A percentile compares a stretch with the other conserved stretches of the same genome.
These are phyloP conservation scores for Boletus rex-veris DNA, from an alignment of 768 basidiomycete species.

Conservation along the genomic window DNA sequence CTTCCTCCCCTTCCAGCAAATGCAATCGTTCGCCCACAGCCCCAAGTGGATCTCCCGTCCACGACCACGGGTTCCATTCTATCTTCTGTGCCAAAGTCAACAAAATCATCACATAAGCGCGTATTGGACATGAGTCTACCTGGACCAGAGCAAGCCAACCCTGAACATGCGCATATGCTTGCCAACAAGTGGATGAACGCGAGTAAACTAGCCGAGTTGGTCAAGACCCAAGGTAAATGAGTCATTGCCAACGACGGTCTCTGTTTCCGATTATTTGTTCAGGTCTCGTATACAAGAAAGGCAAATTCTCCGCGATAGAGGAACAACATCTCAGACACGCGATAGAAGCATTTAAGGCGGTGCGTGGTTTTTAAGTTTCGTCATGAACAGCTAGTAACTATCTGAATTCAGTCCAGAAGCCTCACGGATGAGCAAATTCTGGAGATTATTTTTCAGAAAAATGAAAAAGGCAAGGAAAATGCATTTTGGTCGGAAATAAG, in stretches of 20 bases:
- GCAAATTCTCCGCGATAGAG: conserved; percentile 81
- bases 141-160: conserved; percentile 40
- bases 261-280: conserved; percentile 2
- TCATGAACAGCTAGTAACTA: background rate
- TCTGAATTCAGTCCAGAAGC: conserved; percentile 42
- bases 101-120: conserved; percentile 36
- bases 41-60: conserved; percentile 41
- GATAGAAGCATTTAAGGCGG: conserved; percentile 59
- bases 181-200: conserved; percentile 79
- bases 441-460: conserved; percentile 66
- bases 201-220: conserved; percentile 64
- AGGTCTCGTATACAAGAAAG: conserved; percentile 87
- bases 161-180: conserved; percentile 64
- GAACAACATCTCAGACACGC: conserved; percentile 62
- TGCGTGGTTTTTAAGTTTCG: conserved; percentile 32
- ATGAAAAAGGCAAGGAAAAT: conserved; percentile 55
- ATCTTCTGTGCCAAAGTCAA: conserved; percentile 36
- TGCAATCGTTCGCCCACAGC: conserved; percentile 31
- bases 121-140: conserved; percentile 43
- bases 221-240: conserved; percentile 57
- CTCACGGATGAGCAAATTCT: conserved; percentile 53
- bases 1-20: conserved; percentile 23
- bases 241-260: background rate
- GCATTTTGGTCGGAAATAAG: conserved; percentile 82
- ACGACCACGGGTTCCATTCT: conserved; percentile 41